These are phyloP conservation scores for Dryas integrifolia DNA, from an alignment of 331 rosid genomes.

Conservation along the genomic window DNA sequence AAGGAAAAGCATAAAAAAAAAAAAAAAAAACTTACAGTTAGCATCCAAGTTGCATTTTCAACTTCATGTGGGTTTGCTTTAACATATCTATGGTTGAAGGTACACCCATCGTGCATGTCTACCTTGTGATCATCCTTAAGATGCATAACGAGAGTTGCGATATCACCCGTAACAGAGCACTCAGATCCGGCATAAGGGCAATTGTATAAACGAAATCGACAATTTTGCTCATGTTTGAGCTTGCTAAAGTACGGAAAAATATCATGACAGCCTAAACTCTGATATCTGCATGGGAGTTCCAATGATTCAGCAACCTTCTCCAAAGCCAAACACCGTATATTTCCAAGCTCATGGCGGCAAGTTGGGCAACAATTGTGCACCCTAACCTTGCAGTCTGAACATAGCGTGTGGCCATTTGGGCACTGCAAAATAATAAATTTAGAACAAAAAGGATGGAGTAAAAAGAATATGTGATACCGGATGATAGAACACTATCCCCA, in stretches of 20 bases:
- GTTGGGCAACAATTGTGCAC: constrained; percentile 87
- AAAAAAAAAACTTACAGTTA: constrained; percentile 54
- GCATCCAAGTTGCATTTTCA: constrained; percentile 99
- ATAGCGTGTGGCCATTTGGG: constrained; percentile 95
- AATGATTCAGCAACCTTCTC: constrained; percentile 90
- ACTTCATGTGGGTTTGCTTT: constrained; percentile 91
- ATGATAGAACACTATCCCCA: background rate
- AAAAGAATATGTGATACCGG: background rate
- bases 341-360: constrained; percentile 79
- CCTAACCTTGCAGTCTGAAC: constrained; percentile 70
- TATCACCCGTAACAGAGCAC: constrained; percentile 80
- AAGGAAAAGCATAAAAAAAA: background rate
- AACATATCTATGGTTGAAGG: constrained; percentile 92
- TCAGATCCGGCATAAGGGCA: constrained; percentile 97
- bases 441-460: constrained; percentile 12
- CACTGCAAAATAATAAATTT: constrained; percentile 52
- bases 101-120: constrained; percentile 91
- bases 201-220: constrained; percentile 73
- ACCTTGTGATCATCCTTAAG: constrained; percentile 89
- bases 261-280: constrained; percentile 79
- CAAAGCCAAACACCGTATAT: constrained; percentile 92
- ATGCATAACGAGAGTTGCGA: constrained; percentile 74
- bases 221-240: constrained; percentile 82
- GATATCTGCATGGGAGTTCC: constrained; percentile 87
- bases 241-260: constrained; percentile 78